These are phyloP conservation scores for Galerina marginata DNA, from an alignment of 768 basidiomycete genomes.

Conservation along the genomic window DNA sequence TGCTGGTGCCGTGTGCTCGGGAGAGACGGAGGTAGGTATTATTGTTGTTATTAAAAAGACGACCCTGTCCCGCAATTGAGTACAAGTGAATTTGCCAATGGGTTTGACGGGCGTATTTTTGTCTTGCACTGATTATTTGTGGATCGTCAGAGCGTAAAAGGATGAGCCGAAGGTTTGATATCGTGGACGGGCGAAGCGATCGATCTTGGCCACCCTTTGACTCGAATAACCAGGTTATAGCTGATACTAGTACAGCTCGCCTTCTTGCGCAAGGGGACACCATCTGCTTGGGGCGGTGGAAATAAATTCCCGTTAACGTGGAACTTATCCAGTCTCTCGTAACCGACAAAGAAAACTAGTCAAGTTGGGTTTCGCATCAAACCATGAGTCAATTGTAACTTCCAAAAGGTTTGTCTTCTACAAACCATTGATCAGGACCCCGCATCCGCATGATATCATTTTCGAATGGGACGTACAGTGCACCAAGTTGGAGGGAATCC, in stretches of 20 bases:
- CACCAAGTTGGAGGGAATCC: constrained; percentile 5
- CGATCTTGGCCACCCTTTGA: background rate
- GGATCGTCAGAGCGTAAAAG: no score
- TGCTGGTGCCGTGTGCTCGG: background rate
- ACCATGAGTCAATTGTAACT: constrained; percentile 3
- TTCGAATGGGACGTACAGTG: background rate
- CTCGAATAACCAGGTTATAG: background rate
- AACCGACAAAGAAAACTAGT: background rate
- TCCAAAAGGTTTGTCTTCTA: constrained; percentile 12
- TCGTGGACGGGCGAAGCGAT: background rate
- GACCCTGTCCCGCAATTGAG: no score
- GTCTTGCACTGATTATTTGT: no score
- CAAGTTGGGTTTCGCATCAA: constrained; percentile 1
- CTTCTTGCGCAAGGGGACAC: background rate
- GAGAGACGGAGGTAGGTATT: no score
- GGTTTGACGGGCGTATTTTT: no score
- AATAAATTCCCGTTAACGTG: background rate
- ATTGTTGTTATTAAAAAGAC: no score
- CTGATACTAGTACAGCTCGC: constrained; percentile 1
- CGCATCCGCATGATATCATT: constrained; percentile 18
- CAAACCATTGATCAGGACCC: constrained; percentile 7
- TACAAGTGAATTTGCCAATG: no score
- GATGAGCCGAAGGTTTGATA: no score
- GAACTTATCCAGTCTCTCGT: background rate
- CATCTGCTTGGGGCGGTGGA: background rate